Base-by-base conservation (phyloP, 192 early-diverging fungal genomes). In the Backusella westeae region DNA sequence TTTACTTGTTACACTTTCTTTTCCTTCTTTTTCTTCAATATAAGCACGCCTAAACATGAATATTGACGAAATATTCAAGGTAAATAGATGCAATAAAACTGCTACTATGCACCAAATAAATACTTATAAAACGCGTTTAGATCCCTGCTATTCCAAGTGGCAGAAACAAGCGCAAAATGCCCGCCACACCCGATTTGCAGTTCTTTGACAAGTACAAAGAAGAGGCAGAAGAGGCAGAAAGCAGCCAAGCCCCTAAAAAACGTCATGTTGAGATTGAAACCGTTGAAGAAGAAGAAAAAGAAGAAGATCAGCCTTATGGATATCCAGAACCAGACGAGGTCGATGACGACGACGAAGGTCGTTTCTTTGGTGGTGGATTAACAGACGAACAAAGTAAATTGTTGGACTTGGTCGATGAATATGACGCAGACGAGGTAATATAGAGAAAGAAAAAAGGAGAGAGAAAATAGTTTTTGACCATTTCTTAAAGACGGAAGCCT, bases 321-420 rank as follows among this genome's bases (percentile, higher is more conserved):
- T 69, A 74, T 49, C 26, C 52, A 34, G 72, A 77, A 21, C 71
- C 39, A 46, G 69, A 78, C 75, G 34, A 73, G 4, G 42, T 75
- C 26, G 88, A 85, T 12, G 90, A 90, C 36, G 94, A 95, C 69
- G 93, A 93, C 59, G 93, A 88, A 23, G 93, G 90, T 21, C 89
- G 94, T 1, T 94, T 97, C 71, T 93, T 92, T 86, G 93, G 93
- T 3, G 94, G 93, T 81, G 96, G 95, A 15, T 87, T 97, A 66
- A 91, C 89, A 0, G 86, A 86, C 3, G 85, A 93, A 44, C 93
- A 97, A 76, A 91, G 93, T 74, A 82, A 84, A 67, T 90, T 98
- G 42, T 81, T 94, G 69, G 90, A 91, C 49, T 88, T 94, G 80
- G 95, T 98, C 34, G 95, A 98, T 78, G 88, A 94, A 6, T 89